Percentiles rank a stretch among this genome's conserved stretches.
phyloP scores from a whole-genome alignment of 179 eudicot genomes.

The Spergularia azorica region DNA sequence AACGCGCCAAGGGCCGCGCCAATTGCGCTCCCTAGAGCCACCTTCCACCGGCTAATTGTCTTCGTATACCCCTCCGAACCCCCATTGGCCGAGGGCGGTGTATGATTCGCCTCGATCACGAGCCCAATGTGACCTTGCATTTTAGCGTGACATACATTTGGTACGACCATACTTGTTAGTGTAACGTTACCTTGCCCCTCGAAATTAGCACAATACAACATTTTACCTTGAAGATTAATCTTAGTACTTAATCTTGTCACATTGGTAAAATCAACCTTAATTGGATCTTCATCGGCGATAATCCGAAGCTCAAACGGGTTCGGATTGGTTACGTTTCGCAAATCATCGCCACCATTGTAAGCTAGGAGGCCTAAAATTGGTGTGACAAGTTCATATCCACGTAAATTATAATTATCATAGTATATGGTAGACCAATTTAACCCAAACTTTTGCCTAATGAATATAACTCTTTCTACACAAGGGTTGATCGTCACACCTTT shows the following conservation, averaged over 20 bases:
- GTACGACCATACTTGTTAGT: conserved; percentile 49
- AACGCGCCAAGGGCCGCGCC: conserved; percentile 89
- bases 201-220: conserved; percentile 74
- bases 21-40: conserved; percentile 64
- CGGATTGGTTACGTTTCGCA: conserved; percentile 26
- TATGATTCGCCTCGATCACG: conserved; percentile 45
- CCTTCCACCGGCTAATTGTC: conserved; percentile 57
- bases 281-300: conserved; percentile 43
- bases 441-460: conserved; percentile 63
- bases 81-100: neutral
- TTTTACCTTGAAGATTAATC: conserved; percentile 23
- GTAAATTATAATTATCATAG: conserved; percentile 48
- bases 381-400: conserved; percentile 66
- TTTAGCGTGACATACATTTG: conserved; percentile 52
- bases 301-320: conserved; percentile 66
- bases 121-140: conserved; percentile 71
- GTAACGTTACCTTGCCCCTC: conserved; percentile 52
- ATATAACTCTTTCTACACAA: conserved; percentile 64
- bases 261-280: conserved; percentile 59
- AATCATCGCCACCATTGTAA: conserved; percentile 62
- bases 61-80: conserved; percentile 8
- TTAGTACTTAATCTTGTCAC: conserved; percentile 18
- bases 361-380: conserved; percentile 86
- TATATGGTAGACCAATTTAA: conserved; percentile 59
- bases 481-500: conserved; percentile 55